Percentiles rank a stretch among this genome's conserved stretches.
phyloP scores from a whole-genome alignment of 1,139 yeast genomes.

The Spathaspora sp. region DNA sequence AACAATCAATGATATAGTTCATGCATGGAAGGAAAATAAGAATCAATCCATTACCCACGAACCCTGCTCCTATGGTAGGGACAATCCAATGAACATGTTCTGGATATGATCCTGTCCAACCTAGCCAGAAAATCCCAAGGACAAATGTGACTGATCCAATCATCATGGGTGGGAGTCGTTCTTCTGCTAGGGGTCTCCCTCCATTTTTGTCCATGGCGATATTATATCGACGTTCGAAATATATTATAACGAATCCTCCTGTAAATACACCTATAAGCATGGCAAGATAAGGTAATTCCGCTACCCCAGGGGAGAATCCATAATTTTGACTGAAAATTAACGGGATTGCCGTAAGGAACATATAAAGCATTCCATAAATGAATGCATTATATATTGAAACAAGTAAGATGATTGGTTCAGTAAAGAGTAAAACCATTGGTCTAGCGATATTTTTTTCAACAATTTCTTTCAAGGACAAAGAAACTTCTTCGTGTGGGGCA shows the following conservation, averaged over 20 bases:
- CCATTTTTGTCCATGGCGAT: constrained; percentile 36
- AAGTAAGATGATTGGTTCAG: constrained; percentile 72
- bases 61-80: constrained; percentile 73
- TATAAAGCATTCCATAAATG: constrained; percentile 78
- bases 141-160: constrained; percentile 69
- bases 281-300: constrained; percentile 62
- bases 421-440: constrained; percentile 65
- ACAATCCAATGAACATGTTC: constrained; percentile 76
- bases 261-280: constrained; percentile 59
- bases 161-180: constrained; percentile 74
- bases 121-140: constrained; percentile 78
- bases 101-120: constrained; percentile 80
- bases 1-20: constrained; percentile 79
- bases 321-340: constrained; percentile 65
- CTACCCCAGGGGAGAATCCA: constrained; percentile 51
- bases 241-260: constrained; percentile 48
- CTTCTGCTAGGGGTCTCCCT: constrained; percentile 73
- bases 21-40: constrained; percentile 75
- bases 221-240: constrained; percentile 27
- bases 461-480: constrained; percentile 61
- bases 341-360: constrained; percentile 79
- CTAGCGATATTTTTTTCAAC: constrained; percentile 67
- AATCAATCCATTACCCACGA: constrained; percentile 74
- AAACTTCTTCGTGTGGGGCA: constrained; percentile 79
- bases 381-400: constrained; percentile 77